A percentile compares a stretch with the other conserved stretches of the same genome.
Conservation (phyloP, 2,329 filamentous ascomycete species). For the Huntiella decipiens region DNA sequence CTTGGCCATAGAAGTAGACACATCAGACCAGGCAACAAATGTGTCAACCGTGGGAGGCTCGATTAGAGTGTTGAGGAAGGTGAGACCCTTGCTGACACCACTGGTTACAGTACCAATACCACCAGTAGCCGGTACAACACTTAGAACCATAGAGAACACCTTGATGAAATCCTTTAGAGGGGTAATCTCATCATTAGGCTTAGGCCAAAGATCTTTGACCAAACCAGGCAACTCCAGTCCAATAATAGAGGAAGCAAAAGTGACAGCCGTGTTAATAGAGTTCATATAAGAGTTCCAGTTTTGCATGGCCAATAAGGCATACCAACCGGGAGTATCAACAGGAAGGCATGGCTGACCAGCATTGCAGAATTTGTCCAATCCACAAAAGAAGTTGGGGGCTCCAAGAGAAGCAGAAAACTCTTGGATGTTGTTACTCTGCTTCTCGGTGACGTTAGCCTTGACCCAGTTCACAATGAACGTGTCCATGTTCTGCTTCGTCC, state of each 20-base stretch:
- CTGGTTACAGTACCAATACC: neutral
- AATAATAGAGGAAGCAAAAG: slow-evolving; percentile 11
- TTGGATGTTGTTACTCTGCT: slow-evolving; percentile 9
- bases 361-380: slow-evolving; percentile 9
- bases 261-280: slow-evolving; percentile 11
- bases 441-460: slow-evolving; percentile 5
- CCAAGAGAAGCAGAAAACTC: slow-evolving; percentile 9
- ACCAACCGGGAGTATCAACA: slow-evolving; percentile 10
- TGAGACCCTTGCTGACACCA: neutral
- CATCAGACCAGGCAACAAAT: slow-evolving; percentile 5
- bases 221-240: slow-evolving; percentile 10
- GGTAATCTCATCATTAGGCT: slow-evolving; percentile 9
- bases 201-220: slow-evolving; percentile 11
- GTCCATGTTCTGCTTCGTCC: slow-evolving; percentile 2
- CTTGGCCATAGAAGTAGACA: slow-evolving; percentile 4
- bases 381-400: slow-evolving; percentile 12
- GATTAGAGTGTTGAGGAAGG: slow-evolving; percentile 1
- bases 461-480: slow-evolving; percentile 7
- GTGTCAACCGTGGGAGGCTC: slow-evolving; percentile 1
- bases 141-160: slow-evolving; percentile 9
- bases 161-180: slow-evolving; percentile 8
- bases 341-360: slow-evolving; percentile 12
- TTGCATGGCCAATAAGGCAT: slow-evolving; percentile 10
- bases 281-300: slow-evolving; percentile 12
- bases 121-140: slow-evolving; percentile 10